Evolutionary conservation across 768 basidiomycete species (phyloP), one percentile per base, ranked within the genome.

Genomic region (Pleurotus djamor): DNA sequence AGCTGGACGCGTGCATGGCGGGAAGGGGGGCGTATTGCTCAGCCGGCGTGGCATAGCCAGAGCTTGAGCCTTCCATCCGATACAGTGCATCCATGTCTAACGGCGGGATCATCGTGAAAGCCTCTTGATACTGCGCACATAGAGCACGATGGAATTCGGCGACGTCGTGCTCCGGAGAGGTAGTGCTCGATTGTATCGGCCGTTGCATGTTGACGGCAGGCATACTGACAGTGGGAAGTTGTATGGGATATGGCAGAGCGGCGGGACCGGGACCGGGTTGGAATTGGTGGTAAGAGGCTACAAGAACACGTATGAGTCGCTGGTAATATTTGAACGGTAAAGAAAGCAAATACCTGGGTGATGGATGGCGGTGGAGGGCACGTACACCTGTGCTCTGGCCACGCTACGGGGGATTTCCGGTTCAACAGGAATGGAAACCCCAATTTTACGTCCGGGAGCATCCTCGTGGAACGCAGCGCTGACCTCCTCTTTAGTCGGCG

Each of bases 381-480:
- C 12, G 48, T 21, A 49, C 50, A 34, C 17, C 8, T 21, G 50
- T 7, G 50, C 32, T 17, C 17, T 52, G 28, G 17, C 6, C 8
- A 8, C n/a, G 14, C 28, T 17, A 34, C 52, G 41, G 37, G 12
- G 35, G n/a, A 44, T 35, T 33, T 58, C 55, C 14, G 33, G 44
- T 41, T 57, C 32, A 14, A 44, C 16, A 17, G 58, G 63, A n/a
- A 64, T 59, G 14, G 59, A 62, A 13, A 62, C 57, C 41, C 61
- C 52, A 34, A 57, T 60, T 37, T 62, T 43, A 5, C 68, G 50
- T 43, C 60, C 57, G 14, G 67, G 66, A 35, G 69, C 63, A 48
- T 70, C 62, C 10, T 66, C 63, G 12, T 69, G 71, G 41, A 69
- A 74, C 33, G 71, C 65, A 35, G 64, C 60, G 49, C 76, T 74